A percentile compares a stretch with the other conserved stretches of the same genome.
Conservation (phyloP, 345 rosid species). For the Eucalyptus victrix region DNA sequence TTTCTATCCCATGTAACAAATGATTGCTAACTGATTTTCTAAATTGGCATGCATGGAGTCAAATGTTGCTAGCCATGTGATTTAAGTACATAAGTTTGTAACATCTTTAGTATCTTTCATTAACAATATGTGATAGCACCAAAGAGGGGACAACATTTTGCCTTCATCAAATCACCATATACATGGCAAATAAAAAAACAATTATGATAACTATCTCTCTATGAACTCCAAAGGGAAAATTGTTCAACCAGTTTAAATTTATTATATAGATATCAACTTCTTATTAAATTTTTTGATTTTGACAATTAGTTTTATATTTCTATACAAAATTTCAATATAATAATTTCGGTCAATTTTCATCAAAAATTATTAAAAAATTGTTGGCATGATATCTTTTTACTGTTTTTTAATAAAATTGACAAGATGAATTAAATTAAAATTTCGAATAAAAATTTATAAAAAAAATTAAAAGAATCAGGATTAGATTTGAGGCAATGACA, state of each 20-base stretch:
- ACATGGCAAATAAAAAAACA: not conserved
- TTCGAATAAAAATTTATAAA: not conserved
- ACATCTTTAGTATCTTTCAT: not conserved
- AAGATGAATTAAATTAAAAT: too few relatives aligned
- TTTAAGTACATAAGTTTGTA: not conserved
- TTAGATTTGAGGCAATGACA: not conserved
- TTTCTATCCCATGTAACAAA: not conserved
- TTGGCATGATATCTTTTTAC: too few relatives aligned
- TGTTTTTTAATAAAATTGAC: too few relatives aligned
- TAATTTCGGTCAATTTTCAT: not conserved
- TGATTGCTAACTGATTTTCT: not conserved
- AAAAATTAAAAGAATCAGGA: not conserved
- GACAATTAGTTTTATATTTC: accelerated
- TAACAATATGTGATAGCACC: not conserved
- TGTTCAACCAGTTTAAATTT: not conserved
- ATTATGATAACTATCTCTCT: not conserved
- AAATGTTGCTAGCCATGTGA: not conserved
- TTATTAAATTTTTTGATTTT: not conserved
- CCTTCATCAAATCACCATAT: not conserved
- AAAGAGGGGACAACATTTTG: not conserved
- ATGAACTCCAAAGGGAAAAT: not conserved
- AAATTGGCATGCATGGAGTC: not conserved
- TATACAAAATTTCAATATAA: accelerated
- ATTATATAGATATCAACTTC: accelerated
- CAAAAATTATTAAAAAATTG: not conserved